Conservation (phyloP, 495 filamentous ascomycete genomes). For the Podospora pseudoanserina region DNA sequence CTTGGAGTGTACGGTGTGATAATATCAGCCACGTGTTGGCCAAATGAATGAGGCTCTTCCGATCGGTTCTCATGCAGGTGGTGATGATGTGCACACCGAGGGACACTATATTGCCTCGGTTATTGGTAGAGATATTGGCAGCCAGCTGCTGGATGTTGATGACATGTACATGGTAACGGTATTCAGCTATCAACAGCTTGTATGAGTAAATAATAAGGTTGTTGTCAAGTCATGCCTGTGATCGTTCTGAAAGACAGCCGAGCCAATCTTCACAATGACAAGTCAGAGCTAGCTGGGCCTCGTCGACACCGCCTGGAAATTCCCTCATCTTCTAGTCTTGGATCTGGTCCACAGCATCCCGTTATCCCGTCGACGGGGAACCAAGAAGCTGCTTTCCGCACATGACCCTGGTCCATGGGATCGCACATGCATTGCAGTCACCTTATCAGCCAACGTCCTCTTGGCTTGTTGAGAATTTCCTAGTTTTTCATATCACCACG, state of each 20-base stretch:
- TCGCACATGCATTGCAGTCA: background rate
- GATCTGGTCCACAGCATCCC: background rate
- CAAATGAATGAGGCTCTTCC: background rate
- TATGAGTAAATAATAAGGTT: too few species aligned
- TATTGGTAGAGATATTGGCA: background rate
- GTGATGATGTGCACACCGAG: background rate
- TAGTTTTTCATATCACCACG: background rate
- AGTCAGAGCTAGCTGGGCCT: background rate
- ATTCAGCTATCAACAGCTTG: too few species aligned
- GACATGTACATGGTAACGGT: too few species aligned
- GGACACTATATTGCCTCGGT: background rate
- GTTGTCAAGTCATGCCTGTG: background rate
- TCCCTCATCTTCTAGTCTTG: background rate
- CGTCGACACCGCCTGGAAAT: background rate
- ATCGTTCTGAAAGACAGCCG: background rate
- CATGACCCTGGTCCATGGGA: background rate
- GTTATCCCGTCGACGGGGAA: background rate
- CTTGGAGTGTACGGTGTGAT: background rate
- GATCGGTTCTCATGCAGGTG: background rate
- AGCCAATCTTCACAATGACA: background rate
- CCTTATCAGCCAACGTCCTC: background rate
- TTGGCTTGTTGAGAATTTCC: background rate
- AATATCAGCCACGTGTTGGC: background rate
- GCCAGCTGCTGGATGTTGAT: too few species aligned
- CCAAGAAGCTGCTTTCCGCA: background rate